Conservation (phyloP, 495 filamentous ascomycete genomes). For the Niebla homalea region DNA sequence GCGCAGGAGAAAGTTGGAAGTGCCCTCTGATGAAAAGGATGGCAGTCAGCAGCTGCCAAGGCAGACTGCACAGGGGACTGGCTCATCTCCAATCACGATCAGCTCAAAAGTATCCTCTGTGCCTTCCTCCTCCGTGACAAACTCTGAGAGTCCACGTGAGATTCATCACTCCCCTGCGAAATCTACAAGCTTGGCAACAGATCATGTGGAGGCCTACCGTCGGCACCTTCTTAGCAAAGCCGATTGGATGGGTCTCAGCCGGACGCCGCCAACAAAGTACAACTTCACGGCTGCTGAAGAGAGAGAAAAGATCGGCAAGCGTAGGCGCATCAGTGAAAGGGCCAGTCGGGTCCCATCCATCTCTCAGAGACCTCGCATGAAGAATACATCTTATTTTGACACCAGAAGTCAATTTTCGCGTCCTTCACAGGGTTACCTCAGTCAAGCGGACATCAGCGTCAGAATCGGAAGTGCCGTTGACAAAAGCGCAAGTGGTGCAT, state of each 20-base stretch:
- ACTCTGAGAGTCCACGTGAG: not conserved
- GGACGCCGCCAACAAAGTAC: slow-evolving; percentile 11
- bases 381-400: not conserved
- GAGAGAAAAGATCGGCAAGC: slow-evolving; percentile 15
- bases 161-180: not conserved
- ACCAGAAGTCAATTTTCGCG: not conserved
- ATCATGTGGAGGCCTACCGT: slow-evolving; percentile 11
- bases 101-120: not conserved
- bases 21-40: no score
- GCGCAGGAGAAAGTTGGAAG: not conserved
- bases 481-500: not conserved
- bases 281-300: slow-evolving; percentile 11
- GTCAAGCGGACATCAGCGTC: slow-evolving; percentile 2
- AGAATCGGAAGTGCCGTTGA: slow-evolving; percentile 6
- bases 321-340: slow-evolving; percentile 5
- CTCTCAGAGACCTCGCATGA: not conserved
- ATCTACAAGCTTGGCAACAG: not conserved
- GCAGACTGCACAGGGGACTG: not conserved
- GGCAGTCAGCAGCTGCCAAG: no score
- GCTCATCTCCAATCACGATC: slow-evolving; percentile 1
- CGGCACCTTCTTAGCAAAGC: slow-evolving; percentile 8
- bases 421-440: not conserved
- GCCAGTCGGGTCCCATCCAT: not conserved
- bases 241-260: slow-evolving; percentile 14
- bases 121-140: not conserved